Base-by-base conservation (phyloP, 1,139 yeast genomes). In the Tardiomyces blankii region DNA sequence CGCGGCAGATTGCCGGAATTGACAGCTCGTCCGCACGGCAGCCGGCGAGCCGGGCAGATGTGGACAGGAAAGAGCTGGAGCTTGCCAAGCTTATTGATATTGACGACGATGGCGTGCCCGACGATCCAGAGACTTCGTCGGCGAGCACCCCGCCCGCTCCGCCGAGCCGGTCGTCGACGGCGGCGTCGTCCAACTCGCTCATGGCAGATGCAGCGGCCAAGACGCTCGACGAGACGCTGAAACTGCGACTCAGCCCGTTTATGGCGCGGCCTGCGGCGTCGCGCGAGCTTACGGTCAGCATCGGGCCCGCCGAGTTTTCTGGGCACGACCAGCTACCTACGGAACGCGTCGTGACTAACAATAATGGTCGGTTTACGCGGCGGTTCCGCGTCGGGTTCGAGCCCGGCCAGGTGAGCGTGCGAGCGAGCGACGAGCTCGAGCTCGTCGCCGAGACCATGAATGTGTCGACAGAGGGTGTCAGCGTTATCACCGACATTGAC, bases 401-500 rank as follows among this genome's bases (percentile, higher is more conserved):
- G 18, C 58, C 59, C 4, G 50, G 48, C 18, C 48, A 45, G 23
- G 46, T 57, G 16, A 45, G 50, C 8, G 59, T 50, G n/a, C 14
- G n/a, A 2, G 49, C 28, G 8, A 13, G 30, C 3, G 38, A 28
- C 14, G 32, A 21, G 11, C 39, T 51, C 7, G 38, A 8, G n/a
- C 47, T 41, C 2, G 18, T n/a, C 3, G 14, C 45, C 8, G 42
- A 41, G 8, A 46, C 52, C 18, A 11, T 43, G 3, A 42, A 43
- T 30, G 49, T 60, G 16, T 52, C 63, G 48, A 60, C 66, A 9
- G 56, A 62, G 0, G 88, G 95, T 0, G 67, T 82, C 23, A 87
- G 86, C 13, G 65, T 93, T 1, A 88, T 93, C 32, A 81, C 93
- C 54, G 99, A 93, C 63, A 82, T 93, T 43, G 99, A 93, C 60